These are phyloP conservation scores for Chrysosporium keratinophilum DNA, from an alignment of 2,329 filamentous ascomycete genomes.

Conservation along the genomic window DNA sequence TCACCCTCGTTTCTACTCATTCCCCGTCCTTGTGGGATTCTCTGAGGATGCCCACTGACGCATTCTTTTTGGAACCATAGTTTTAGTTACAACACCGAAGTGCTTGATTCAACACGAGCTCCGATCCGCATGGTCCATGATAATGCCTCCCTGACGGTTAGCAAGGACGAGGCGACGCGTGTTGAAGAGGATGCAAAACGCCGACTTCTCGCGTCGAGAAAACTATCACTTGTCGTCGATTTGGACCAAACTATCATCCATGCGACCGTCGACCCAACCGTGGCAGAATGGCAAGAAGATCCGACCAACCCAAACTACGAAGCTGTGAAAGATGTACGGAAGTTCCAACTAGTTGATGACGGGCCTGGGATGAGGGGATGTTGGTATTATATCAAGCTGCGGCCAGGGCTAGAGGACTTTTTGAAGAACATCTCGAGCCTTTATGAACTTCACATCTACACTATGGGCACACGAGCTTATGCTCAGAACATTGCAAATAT, in stretches of 20 bases:
- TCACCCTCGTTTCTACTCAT: neutral
- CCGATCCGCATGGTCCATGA: slow-evolving; percentile 94
- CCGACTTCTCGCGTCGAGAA: slow-evolving; percentile 66
- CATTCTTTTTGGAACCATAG: slow-evolving; percentile 19
- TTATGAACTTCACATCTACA: slow-evolving; percentile 96
- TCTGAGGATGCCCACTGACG: neutral
- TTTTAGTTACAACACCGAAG: slow-evolving; percentile 69
- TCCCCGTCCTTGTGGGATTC: slow-evolving; percentile 9
- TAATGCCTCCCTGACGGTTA: slow-evolving; percentile 77
- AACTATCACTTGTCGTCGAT: slow-evolving; percentile 90
- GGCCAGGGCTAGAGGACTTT: slow-evolving; percentile 74
- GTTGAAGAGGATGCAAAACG: slow-evolving; percentile 80
- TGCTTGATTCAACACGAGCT: slow-evolving; percentile 70
- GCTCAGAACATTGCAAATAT: slow-evolving; percentile 84
- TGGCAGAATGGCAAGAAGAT: slow-evolving; percentile 91
- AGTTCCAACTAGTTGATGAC: slow-evolving; percentile 83
- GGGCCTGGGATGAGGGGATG: slow-evolving; percentile 64
- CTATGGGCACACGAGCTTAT: slow-evolving; percentile 97
- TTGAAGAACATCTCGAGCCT: slow-evolving; percentile 64
- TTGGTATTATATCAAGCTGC: slow-evolving; percentile 97
- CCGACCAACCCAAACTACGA: slow-evolving; percentile 80
- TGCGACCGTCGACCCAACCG: slow-evolving; percentile 90
- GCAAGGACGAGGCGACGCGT: slow-evolving; percentile 64
- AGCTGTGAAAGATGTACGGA: slow-evolving; percentile 75
- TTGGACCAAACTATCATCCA: slow-evolving; percentile 98